phyloP scores from a whole-genome alignment of 1,139 yeast genomes.

The Candida tunisiensis region DNA sequence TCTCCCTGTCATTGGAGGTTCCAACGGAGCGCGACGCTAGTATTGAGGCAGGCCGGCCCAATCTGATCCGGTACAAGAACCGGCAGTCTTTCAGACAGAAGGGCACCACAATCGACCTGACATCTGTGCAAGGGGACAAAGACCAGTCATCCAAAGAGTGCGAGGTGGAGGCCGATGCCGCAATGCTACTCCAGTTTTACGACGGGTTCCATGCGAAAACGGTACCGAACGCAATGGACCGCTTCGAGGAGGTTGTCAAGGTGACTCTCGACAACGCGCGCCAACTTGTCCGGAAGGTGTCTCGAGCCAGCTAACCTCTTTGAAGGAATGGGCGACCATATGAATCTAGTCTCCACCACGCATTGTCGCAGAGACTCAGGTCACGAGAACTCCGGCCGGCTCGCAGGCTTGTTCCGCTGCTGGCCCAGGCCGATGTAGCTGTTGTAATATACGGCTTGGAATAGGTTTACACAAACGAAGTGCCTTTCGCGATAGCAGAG shows the following conservation, averaged over 20 bases:
- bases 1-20: constrained; percentile 60
- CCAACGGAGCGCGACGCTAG: constrained; percentile 23
- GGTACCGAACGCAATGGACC: constrained; percentile 15
- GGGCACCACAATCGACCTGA: constrained; percentile 18
- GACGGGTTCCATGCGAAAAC: constrained; percentile 19
- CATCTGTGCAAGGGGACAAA: constrained; percentile 12
- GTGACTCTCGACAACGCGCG: constrained; percentile 15
- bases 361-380: too few relatives aligned
- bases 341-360: too few relatives aligned
- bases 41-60: constrained; percentile 7
- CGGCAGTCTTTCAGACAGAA: constrained; percentile 18
- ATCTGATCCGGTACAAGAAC: constrained; percentile 36
- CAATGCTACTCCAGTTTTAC: constrained; percentile 45
- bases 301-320: too few relatives aligned
- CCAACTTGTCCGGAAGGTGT: constrained; percentile 2
- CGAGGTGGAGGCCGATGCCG: constrained; percentile 50
- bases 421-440: too few relatives aligned
- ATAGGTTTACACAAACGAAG: too few relatives aligned
- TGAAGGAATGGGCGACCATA: too few relatives aligned
- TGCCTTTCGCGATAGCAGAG: too few relatives aligned
- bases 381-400: too few relatives aligned
- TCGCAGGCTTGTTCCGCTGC: too few relatives aligned
- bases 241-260: constrained; percentile 19
- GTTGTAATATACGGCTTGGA: too few relatives aligned
- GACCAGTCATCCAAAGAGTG: constrained; percentile 12